These are phyloP conservation scores for Penstemon eatonii DNA, from an alignment of 257 asterid genomes.

Conservation along the genomic window DNA sequence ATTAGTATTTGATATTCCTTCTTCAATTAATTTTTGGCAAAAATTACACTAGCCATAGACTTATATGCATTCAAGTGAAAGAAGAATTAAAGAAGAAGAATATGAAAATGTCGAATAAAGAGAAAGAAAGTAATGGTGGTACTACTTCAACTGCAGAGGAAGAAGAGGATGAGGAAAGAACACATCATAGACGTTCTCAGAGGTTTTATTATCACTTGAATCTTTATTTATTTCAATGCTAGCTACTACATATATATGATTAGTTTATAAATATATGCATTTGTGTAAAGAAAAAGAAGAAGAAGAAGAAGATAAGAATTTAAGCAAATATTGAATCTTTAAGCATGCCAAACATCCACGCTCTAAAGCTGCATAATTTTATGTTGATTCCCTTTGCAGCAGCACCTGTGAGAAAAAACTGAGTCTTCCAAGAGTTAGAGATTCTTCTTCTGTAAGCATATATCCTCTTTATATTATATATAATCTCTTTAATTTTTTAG, in stretches of 20 bases:
- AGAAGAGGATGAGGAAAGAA: constrained; percentile 39
- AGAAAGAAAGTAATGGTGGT: constrained; percentile 35
- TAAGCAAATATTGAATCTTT: background rate
- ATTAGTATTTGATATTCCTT: background rate
- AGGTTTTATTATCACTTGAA: constrained; percentile 33
- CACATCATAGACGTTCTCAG: constrained; percentile 53
- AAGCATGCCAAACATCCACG: too few relatives aligned
- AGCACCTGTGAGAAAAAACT: constrained; percentile 51
- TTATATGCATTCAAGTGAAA: background rate
- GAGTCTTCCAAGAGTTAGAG: constrained; percentile 29
- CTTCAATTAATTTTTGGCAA: background rate
- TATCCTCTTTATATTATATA: too few relatives aligned
- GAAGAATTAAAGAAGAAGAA: constrained; percentile 7
- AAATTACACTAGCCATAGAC: background rate
- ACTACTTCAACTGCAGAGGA: constrained; percentile 9
- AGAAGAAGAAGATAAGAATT: background rate
- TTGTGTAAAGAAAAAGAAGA: background rate
- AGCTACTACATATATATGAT: background rate
- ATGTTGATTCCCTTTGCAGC: constrained; percentile 11
- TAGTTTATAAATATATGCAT: too few relatives aligned
- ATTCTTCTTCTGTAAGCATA: constrained; percentile 38
- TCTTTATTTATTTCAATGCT: background rate
- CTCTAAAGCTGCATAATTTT: background rate
- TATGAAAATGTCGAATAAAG: constrained; percentile 22
- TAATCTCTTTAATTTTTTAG: background rate